phyloP scores from a whole-genome alignment of 192 early-diverging fungal species.

The Coemansia sp. region DNA sequence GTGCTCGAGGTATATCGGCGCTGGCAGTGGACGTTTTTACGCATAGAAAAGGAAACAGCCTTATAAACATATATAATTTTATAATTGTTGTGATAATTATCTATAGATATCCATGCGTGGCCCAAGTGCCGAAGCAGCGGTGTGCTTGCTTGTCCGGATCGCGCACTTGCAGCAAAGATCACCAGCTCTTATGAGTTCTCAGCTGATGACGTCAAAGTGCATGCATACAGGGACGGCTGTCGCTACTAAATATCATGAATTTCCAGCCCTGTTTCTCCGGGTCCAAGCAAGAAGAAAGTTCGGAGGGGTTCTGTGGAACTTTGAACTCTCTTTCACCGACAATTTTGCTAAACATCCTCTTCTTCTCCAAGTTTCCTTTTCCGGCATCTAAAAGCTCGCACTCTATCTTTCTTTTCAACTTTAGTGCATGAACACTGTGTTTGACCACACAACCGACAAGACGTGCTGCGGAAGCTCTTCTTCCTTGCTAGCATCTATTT shows the following conservation, averaged over 20 bases:
- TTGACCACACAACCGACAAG: neutral
- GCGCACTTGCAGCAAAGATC: neutral
- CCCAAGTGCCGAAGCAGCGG: neutral
- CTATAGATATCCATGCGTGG: neutral
- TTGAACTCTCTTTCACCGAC: neutral
- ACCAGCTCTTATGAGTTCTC: neutral
- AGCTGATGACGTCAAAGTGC: slow-evolving; percentile 5
- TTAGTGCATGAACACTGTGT: neutral
- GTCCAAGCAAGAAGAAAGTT: neutral
- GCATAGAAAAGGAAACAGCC: slow-evolving; percentile 69
- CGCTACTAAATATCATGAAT: no score
- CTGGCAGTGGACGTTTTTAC: slow-evolving; percentile 95
- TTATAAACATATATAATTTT: neutral
- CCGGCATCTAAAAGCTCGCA: neutral
- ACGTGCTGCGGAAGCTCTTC: neutral
- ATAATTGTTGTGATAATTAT: neutral
- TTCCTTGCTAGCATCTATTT: neutral
- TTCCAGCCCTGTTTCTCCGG: neutral
- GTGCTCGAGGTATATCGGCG: slow-evolving; percentile 79
- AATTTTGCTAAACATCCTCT: neutral
- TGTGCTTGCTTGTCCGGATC: neutral
- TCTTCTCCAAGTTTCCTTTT: neutral
- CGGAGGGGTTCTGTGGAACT: neutral
- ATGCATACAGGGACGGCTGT: neutral
- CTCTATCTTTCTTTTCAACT: neutral